Percentiles rank a stretch among this genome's conserved stretches.
phyloP scores from a whole-genome alignment of 345 rosid genomes.

The Litchi chinensis region DNA sequence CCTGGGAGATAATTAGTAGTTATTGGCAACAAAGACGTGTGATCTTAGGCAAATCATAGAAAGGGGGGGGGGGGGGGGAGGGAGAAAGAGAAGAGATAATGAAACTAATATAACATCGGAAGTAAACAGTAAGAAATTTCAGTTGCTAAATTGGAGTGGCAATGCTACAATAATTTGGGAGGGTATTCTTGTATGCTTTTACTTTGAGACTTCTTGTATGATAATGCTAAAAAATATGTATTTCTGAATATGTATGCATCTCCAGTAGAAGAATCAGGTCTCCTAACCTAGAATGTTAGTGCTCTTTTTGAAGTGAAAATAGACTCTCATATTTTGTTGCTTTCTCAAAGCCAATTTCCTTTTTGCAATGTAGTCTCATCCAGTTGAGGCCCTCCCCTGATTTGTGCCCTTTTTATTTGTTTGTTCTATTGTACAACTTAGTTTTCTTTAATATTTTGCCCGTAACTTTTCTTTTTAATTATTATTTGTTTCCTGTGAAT shows the following conservation, averaged over 20 bases:
- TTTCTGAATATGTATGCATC: background rate
- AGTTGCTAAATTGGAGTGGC: background rate
- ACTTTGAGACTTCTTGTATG: background rate
- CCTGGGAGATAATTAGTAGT: background rate
- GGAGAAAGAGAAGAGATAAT: no score
- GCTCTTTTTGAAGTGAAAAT: background rate
- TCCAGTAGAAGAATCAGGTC: background rate
- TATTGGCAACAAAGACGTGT: background rate
- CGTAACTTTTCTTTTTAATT: background rate
- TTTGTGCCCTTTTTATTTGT: background rate
- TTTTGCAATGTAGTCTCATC: slow-evolving; percentile 8
- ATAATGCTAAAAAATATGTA: background rate
- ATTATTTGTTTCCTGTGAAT: background rate
- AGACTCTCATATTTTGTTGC: background rate
- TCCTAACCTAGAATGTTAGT: background rate
- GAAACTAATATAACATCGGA: background rate
- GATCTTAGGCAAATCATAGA: background rate
- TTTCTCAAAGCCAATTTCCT: background rate
- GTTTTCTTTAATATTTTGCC: background rate
- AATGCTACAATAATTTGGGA: background rate
- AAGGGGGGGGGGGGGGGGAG: no score
- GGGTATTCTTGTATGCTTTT: background rate
- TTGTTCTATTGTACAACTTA: background rate
- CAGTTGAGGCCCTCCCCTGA: background rate
- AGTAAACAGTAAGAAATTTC: background rate